Evolutionary conservation across 2,329 filamentous ascomycete species (phyloP).

Genomic region (Xylaria multiplex): DNA sequence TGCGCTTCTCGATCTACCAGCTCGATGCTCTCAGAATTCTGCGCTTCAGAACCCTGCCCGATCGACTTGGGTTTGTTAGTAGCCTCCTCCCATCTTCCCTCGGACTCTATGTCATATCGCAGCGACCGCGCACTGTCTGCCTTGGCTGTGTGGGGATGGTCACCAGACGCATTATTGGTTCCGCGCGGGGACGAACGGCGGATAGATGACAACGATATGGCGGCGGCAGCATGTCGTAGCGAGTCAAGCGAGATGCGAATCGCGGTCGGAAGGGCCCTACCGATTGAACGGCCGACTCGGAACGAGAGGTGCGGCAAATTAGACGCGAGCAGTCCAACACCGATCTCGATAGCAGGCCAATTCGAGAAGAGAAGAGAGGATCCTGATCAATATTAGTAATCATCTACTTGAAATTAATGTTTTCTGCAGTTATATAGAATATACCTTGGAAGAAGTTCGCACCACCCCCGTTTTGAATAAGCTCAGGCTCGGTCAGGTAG

Average conservation of each 20-base stretch:
- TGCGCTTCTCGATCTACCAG: not conserved
- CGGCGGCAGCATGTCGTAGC: slow-evolving; percentile 25
- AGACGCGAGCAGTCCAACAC: slow-evolving; percentile 34
- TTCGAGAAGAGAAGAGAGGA: slow-evolving; percentile 33
- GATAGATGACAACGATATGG: slow-evolving; percentile 14
- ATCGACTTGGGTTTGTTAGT: not conserved
- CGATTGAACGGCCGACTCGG: slow-evolving; percentile 17
- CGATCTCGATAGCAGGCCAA: slow-evolving; percentile 34
- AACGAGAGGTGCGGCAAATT: slow-evolving; percentile 34
- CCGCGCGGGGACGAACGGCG: slow-evolving; percentile 2
- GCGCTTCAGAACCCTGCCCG: not conserved
- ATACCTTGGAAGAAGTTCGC: too few species aligned
- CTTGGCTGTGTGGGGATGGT: not conserved
- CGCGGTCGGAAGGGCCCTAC: slow-evolving; percentile 16
- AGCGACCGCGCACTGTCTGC: slow-evolving; percentile 14
- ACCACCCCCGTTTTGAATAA: not conserved
- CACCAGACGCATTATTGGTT: not conserved
- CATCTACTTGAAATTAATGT: not conserved
- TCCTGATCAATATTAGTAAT: slow-evolving; percentile 8
- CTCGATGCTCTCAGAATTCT: not conserved
- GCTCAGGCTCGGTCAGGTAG: too few species aligned
- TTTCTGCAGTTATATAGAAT: too few species aligned
- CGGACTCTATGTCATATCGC: not conserved
- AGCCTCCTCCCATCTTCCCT: not conserved
- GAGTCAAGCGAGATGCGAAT: slow-evolving; percentile 30